Evolutionary conservation across 768 basidiomycete species (phyloP), one percentile per base, ranked within the genome.

Genomic region (Russula earlei): DNA sequence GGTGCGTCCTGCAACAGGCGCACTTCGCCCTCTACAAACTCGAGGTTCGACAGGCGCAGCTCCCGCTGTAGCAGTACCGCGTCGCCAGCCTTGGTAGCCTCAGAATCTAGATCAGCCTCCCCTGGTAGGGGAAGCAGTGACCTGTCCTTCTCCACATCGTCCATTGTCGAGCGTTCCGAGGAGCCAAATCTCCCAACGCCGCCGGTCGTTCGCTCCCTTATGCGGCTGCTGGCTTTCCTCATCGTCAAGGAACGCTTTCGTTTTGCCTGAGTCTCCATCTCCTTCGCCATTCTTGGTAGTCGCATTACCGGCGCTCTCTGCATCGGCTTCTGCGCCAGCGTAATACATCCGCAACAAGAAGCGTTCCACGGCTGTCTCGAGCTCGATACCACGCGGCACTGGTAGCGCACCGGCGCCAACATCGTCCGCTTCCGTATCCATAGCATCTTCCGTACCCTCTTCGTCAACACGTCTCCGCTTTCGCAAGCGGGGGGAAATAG

Each of bases 351-450:
- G 54, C 49, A 69, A 51, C 20, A 68, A 51, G 64, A 69, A 70
- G 48, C 62, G 62, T 53, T 70, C 68, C 19, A 60, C 59, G 2
- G 59, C 44, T 5, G 69, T 70, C 52, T 70, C 67, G 42, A 69
- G 62, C 52, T 68, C 61, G 29, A 69, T 60, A 2, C 57, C 64
- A 12, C 64, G 63, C 24, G 51, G 58, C 27, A 53, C 40, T 19
- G 38, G 24, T 10, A 9, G 15, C 8, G 36, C n/a, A 24, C 7
- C 15, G 9, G 11, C 29, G 10, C 36, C 19, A 17, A 38, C 36
- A 1, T 27, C 34, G 38, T 42, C 38, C 33, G 15, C 29, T 27
- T 42, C 36, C 4, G 43, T 40, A 8, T 58, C 56, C 36, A 51
- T 38, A 9, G 44, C 27, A 4, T 42, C 58, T 33, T 58, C 52